Evolutionary conservation across 2,329 filamentous ascomycete genomes (phyloP).

Genomic region (Penicillium verrucosum): DNA sequence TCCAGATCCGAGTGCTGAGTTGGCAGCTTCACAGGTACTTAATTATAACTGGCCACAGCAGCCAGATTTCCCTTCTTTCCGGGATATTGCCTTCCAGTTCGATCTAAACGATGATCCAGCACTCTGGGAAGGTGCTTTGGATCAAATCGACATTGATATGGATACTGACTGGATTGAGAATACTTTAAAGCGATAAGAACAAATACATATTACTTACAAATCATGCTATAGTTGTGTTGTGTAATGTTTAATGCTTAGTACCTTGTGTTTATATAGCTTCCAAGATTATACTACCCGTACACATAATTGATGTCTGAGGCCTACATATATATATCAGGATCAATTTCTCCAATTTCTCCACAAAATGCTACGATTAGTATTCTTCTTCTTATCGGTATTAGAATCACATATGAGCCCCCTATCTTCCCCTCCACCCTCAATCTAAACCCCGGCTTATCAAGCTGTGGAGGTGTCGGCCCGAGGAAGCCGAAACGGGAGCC

Average conservation of each 20-base stretch:
- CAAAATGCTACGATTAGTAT: background rate
- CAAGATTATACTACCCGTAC: background rate
- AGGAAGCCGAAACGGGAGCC: conserved; percentile 10
- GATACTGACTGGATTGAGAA: conserved; percentile 42
- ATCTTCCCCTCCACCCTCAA: background rate
- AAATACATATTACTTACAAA: background rate
- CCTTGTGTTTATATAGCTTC: background rate
- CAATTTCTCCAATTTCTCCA: background rate
- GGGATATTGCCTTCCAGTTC: conserved; percentile 36
- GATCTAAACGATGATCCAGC: conserved; percentile 39
- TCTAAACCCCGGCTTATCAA: background rate
- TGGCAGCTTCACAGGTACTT: background rate
- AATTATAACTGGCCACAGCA: conserved; percentile 19
- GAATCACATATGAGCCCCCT: background rate
- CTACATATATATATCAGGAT: background rate
- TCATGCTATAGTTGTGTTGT: background rate
- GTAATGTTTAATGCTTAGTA: background rate
- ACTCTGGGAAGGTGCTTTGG: conserved; percentile 43
- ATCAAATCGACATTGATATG: conserved; percentile 42
- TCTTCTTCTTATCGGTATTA: background rate
- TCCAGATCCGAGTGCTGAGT: background rate
- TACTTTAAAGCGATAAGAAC: conserved; percentile 23
- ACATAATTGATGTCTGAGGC: background rate
- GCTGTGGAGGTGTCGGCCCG: conserved; percentile 20
- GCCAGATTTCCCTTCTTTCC: conserved; percentile 22